Conservation (phyloP, 371 early-diverging fungal genomes). For the Saksenaea vasiformis region DNA sequence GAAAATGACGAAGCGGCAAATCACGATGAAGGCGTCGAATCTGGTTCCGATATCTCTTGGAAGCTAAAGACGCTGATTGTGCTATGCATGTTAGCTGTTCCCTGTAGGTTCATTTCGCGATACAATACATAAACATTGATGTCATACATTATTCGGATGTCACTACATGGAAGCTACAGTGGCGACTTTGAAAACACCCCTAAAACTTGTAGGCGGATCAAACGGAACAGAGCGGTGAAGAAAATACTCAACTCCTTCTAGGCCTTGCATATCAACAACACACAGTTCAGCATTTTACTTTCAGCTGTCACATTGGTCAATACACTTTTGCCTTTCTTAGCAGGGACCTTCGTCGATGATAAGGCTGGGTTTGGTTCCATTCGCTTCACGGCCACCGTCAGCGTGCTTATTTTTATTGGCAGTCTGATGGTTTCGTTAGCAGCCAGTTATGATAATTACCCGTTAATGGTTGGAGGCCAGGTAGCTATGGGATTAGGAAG, state of each 20-base stretch:
- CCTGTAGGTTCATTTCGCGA: not conserved
- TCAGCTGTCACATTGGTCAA: constrained; percentile 73
- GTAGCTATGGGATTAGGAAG: constrained; percentile 45
- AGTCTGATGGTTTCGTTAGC: constrained; percentile 40
- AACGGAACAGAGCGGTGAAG: not conserved
- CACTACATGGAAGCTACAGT: constrained; percentile 47
- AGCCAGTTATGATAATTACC: constrained; percentile 25
- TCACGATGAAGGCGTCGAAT: not conserved
- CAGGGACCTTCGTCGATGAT: constrained; percentile 60
- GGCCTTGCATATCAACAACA: constrained; percentile 62
- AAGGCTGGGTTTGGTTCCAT: constrained; percentile 34
- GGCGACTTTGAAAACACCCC: constrained; percentile 41
- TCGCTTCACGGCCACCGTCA: constrained; percentile 36
- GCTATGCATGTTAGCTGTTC: constrained; percentile 25
- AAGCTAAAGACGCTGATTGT: constrained; percentile 16
- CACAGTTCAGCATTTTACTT: constrained; percentile 70
- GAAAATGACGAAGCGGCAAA: not conserved
- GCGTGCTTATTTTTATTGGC: constrained; percentile 35
- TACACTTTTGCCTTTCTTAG: constrained; percentile 69
- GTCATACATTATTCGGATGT: constrained; percentile 15
- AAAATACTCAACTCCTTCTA: constrained; percentile 1
- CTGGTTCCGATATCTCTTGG: constrained; percentile 6
- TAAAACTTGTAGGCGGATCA: constrained; percentile 35
- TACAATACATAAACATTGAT: not conserved
- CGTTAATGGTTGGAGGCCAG: constrained; percentile 46